A percentile compares a stretch with the other conserved stretches of the same genome.
These are phyloP conservation scores for Bullera alba DNA, from an alignment of 768 basidiomycete genomes.

Conservation along the genomic window DNA sequence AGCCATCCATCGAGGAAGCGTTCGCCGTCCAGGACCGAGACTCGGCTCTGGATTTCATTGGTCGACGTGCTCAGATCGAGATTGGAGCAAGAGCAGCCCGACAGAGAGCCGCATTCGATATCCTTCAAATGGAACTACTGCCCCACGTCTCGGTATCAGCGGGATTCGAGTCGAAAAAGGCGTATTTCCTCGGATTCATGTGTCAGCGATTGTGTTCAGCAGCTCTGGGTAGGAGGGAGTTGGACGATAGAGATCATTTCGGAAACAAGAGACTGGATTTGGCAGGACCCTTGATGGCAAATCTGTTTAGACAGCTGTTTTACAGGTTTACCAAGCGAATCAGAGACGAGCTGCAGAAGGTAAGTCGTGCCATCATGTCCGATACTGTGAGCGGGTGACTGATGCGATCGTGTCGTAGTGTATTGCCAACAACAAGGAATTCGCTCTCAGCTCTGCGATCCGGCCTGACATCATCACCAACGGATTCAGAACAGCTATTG, in stretches of 20 bases:
- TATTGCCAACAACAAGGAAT: constrained; percentile 91
- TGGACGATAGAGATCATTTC: constrained; percentile 99
- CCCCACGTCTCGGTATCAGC: constrained; percentile 95
- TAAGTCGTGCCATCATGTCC: too few relatives aligned
- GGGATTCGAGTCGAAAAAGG: constrained; percentile 95
- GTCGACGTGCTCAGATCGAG: constrained; percentile 67
- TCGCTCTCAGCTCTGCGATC: constrained; percentile 82
- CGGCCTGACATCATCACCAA: constrained; percentile 97
- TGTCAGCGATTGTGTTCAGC: constrained; percentile 91
- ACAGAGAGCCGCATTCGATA: constrained; percentile 85
- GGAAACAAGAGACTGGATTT: constrained; percentile 96
- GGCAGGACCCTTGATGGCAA: constrained; percentile 91
- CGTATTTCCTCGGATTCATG: constrained; percentile 99
- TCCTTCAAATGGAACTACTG: constrained; percentile 96
- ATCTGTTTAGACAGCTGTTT: constrained; percentile 95
- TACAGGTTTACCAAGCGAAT: constrained; percentile 94
- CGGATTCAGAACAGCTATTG: constrained; percentile 93
- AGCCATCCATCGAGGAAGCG: constrained; percentile 96
- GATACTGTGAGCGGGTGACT: neutral
- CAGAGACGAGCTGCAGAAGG: constrained; percentile 94
- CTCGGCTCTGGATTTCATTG: constrained; percentile 82
- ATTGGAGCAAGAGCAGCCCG: constrained; percentile 23
- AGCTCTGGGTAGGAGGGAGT: constrained; percentile 83
- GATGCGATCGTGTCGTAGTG: constrained; percentile 55
- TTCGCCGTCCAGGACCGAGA: constrained; percentile 95